These are phyloP conservation scores for Hypoxylon sp. DNA, from an alignment of 2,329 filamentous ascomycete species.

Conservation along the genomic window DNA sequence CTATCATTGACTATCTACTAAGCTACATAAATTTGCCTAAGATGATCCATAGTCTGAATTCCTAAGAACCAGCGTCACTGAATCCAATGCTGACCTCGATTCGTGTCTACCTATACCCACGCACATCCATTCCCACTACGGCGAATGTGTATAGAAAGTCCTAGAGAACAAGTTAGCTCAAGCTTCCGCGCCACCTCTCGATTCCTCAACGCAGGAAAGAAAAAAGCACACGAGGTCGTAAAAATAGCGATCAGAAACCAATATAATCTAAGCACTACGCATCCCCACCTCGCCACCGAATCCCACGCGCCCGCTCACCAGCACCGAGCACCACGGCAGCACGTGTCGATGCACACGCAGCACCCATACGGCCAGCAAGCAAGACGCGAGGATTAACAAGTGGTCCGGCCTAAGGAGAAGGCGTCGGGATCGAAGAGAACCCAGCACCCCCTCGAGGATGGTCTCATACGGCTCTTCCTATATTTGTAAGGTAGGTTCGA, in stretches of 20 bases:
- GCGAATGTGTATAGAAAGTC: not conserved
- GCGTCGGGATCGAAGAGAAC: not conserved
- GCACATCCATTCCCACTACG: not conserved
- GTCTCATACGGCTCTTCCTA: conserved; percentile 58
- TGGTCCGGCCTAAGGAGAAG: conserved; percentile 44
- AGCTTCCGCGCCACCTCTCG: not conserved
- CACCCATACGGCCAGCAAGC: conserved; percentile 47
- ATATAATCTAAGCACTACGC: conserved; percentile 54
- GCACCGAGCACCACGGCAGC: conserved; percentile 52
- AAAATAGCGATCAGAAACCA: conserved; percentile 50
- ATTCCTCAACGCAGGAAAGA: not conserved
- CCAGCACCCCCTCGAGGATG: conserved; percentile 44
- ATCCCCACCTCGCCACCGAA: conserved; percentile 53
- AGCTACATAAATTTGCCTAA: conserved; percentile 16
- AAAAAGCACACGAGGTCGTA: conserved; percentile 20
- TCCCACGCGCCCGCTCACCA: conserved; percentile 36
- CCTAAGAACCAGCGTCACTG: not conserved
- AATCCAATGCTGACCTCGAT: not conserved
- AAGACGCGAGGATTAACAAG: conserved; percentile 35
- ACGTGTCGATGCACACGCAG: conserved; percentile 56
- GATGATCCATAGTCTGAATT: not conserved
- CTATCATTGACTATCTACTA: conserved; percentile 40
- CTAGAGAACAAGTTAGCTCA: conserved; percentile 15
- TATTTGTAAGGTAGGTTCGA: conserved; percentile 52
- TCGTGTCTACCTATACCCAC: not conserved